Evolutionary conservation across 805 yeast genomes (phyloP).

Genomic region (Alloascoidea africana): DNA sequence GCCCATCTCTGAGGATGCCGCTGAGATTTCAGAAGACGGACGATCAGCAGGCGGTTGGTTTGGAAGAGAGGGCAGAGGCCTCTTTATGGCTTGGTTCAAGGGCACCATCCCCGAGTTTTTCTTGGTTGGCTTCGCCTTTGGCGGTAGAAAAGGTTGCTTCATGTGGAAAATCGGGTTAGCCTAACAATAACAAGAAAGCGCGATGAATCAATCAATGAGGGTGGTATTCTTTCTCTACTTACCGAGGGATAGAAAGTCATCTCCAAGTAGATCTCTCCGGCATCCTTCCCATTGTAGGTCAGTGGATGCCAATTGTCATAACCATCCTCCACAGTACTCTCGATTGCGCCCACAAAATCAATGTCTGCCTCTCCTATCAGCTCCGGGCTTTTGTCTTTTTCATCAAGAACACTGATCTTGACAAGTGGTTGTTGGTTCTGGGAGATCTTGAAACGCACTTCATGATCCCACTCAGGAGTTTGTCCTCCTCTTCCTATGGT

Average conservation of each 20-base stretch:
- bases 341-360: slow-evolving; percentile 60
- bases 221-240: no score
- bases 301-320: slow-evolving; percentile 77
- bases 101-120: not conserved
- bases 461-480: slow-evolving; percentile 78
- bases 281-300: slow-evolving; percentile 50
- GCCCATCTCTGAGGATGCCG: no score
- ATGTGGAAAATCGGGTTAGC: no score
- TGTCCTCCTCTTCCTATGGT: slow-evolving; percentile 84
- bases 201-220: no score
- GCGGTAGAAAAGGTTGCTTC: slow-evolving; percentile 1
- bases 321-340: slow-evolving; percentile 55
- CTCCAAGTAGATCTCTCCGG: slow-evolving; percentile 82
- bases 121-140: slow-evolving; percentile 1
- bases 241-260: slow-evolving; percentile 81
- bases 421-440: slow-evolving; percentile 49
- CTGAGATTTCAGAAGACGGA: no score
- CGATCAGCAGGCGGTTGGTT: not conserved
- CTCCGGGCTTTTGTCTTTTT: slow-evolving; percentile 73
- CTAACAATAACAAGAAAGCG: no score
- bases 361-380: slow-evolving; percentile 73
- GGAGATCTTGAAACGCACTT: slow-evolving; percentile 49
- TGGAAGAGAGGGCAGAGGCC: slow-evolving; percentile 1
- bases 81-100: not conserved
- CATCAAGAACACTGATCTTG: slow-evolving; percentile 68